Percentiles rank a stretch among this genome's conserved stretches.
phyloP scores from a whole-genome alignment of 2,329 filamentous ascomycete genomes.

The Boeremia exigua region DNA sequence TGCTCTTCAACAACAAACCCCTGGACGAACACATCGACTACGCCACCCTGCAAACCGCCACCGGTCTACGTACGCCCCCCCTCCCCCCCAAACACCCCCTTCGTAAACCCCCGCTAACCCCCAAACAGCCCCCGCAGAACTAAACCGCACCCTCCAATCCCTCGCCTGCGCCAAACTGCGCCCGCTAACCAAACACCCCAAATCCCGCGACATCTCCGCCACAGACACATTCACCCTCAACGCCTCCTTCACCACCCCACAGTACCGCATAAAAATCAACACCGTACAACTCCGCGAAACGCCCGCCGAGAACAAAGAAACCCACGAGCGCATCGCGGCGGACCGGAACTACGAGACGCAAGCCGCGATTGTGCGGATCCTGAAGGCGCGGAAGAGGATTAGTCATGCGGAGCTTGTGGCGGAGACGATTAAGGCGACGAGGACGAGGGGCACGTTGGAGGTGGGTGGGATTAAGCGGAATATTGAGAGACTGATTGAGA shows the following conservation, averaged over 20 bases:
- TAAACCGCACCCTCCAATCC: slow-evolving; percentile 90
- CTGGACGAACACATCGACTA: slow-evolving; percentile 73
- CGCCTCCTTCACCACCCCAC: slow-evolving; percentile 74
- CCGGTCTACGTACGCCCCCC: slow-evolving; percentile 67
- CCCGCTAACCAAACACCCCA: slow-evolving; percentile 84
- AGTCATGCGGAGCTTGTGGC: slow-evolving; percentile 85
- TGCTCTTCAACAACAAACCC: slow-evolving; percentile 81
- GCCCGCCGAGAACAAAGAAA: slow-evolving; percentile 90
- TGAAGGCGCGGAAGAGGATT: slow-evolving; percentile 92
- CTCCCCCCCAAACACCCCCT: not conserved
- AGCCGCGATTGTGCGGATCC: slow-evolving; percentile 93
- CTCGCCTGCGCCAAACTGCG: slow-evolving; percentile 89
- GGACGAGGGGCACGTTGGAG: slow-evolving; percentile 83
- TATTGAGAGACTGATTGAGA: slow-evolving; percentile 78
- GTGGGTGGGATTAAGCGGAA: slow-evolving; percentile 92
- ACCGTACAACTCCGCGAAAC: slow-evolving; percentile 98
- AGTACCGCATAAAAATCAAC: slow-evolving; percentile 96
- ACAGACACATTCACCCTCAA: slow-evolving; percentile 90
- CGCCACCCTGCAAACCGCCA: slow-evolving; percentile 74
- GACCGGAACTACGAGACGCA: slow-evolving; percentile 97
- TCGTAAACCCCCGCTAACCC: slow-evolving; percentile 15
- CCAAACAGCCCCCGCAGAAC: slow-evolving; percentile 68
- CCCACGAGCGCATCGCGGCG: slow-evolving; percentile 85
- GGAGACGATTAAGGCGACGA: slow-evolving; percentile 91
- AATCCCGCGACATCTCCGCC: slow-evolving; percentile 76